Evolutionary conservation across 768 basidiomycete species (phyloP), one percentile per base, ranked within the genome.

Genomic region (Lactarius akahatsu): DNA sequence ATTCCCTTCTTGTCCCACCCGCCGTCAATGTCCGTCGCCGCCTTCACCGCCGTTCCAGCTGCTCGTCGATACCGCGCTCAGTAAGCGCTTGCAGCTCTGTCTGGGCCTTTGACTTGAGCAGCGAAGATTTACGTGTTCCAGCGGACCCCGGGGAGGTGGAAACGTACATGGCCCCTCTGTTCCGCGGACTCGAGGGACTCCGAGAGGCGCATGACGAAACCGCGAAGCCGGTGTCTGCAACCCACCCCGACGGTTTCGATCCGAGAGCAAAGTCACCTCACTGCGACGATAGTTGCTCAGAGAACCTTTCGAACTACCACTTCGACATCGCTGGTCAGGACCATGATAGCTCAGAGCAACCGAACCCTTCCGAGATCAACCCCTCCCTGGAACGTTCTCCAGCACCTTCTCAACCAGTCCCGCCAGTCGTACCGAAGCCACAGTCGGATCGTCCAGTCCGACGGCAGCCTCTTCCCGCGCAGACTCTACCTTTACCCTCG

Each of bases 51-150:
- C 62, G 66, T 23, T 67, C 66, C 20, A 67, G 66, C 20, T 67
- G 66, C 43, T 20, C 66, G 26, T 67, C 66, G 1, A 63, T 67
- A 34, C 66, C 66, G 43, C 66, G 66, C 9, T 59, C 66, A 43
- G 66, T 67, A 1, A 67, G 62, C 36, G 20, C 34, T 7, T 55
- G 34, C 52, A 56, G 66, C 57, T 59, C 66, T 6, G 9, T 28
- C 4, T 43, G 26, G 23, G 23, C 16, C 26, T 40, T 67, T 23
- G 40, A 63, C 20, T 11, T 32, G 13, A 45, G 57, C 41, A 38
- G 66, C 23, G 65, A 62, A 32, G 56, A 62, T 34, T 9, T 56
- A 32, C n/a, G 30, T 43, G 4, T 3, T n/a, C 43, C 20, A 5
- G 36, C 20, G 16, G 20, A 28, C 45, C 15, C 8, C 11, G n/a